Evolutionary conservation across 129 eudicot species (phyloP).

Genomic region (Tagetes erecta): DNA sequence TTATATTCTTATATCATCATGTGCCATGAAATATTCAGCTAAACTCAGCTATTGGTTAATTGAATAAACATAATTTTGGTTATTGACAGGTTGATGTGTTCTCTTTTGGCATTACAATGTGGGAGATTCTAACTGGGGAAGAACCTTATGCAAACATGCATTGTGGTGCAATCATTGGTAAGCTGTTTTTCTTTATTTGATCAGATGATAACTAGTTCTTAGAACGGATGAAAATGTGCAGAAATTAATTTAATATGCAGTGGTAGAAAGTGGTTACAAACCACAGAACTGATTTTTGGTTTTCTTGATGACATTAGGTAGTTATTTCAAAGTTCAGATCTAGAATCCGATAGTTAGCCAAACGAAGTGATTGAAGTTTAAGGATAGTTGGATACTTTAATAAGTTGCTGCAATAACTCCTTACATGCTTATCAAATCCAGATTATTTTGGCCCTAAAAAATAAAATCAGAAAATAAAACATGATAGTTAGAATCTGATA

Average conservation of each 20-base stretch:
- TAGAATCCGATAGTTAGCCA: neutral
- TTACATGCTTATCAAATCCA: neutral
- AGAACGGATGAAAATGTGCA: neutral
- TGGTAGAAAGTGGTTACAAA: neutral
- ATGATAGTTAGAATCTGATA: neutral
- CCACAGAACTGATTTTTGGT: neutral
- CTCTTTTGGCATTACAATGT: conserved; percentile 89
- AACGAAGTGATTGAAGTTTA: neutral
- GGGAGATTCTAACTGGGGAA: conserved; percentile 95
- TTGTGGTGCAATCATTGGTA: conserved; percentile 95
- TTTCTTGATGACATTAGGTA: neutral
- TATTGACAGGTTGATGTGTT: conserved; percentile 76
- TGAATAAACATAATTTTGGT: neutral
- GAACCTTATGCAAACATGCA: conserved; percentile 96
- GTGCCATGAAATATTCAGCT: neutral
- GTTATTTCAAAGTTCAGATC: neutral
- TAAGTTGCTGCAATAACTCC: neutral
- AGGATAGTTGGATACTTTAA: neutral
- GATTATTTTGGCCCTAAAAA: neutral
- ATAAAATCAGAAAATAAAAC: neutral
- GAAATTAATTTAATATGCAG: neutral
- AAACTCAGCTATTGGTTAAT: neutral
- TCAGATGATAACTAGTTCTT: neutral
- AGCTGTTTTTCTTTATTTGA: conserved; percentile 14
- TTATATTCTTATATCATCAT: conserved; percentile 1